These are phyloP conservation scores for Mucor mucedo DNA, from an alignment of 371 early-diverging fungal genomes.

Conservation along the genomic window DNA sequence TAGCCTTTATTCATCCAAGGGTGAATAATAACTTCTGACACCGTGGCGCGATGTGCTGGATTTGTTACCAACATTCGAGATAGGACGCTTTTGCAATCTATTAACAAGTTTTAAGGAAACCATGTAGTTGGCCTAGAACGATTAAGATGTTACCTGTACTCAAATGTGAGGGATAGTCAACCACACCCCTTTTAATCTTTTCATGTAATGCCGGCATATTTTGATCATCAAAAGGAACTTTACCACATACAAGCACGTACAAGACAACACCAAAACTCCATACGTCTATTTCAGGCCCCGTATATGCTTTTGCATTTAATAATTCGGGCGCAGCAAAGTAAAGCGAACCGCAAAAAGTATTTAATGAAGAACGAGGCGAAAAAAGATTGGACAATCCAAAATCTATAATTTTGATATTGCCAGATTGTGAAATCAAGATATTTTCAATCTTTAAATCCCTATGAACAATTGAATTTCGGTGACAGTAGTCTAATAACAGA, in stretches of 20 bases:
- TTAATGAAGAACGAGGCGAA: slow-evolving; percentile 63
- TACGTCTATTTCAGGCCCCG: slow-evolving; percentile 92
- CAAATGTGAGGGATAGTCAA: slow-evolving; percentile 51
- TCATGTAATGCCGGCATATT: slow-evolving; percentile 66
- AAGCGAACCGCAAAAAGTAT: slow-evolving; percentile 85
- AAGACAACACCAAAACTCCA: slow-evolving; percentile 93
- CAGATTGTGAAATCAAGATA: slow-evolving; percentile 76
- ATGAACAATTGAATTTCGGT: slow-evolving; percentile 78
- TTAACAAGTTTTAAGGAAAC: no score
- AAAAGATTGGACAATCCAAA: slow-evolving; percentile 90
- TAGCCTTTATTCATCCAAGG: slow-evolving; percentile 79
- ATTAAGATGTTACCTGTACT: slow-evolving; percentile 39
- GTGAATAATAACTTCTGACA: slow-evolving; percentile 63
- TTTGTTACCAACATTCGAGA: slow-evolving; percentile 71
- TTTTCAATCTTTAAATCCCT: slow-evolving; percentile 98
- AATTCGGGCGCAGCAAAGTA: slow-evolving; percentile 91
- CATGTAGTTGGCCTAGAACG: no score
- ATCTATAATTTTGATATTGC: slow-evolving; percentile 75
- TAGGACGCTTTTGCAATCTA: slow-evolving; percentile 63
- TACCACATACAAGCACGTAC: slow-evolving; percentile 84
- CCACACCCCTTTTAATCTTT: slow-evolving; percentile 65
- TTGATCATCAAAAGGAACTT: slow-evolving; percentile 87
- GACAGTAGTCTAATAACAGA: slow-evolving; percentile 52
- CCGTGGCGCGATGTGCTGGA: slow-evolving; percentile 61
- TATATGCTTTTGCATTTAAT: slow-evolving; percentile 77